Percentiles rank a stretch among this genome's conserved stretches.
phyloP scores from a whole-genome alignment of 2,329 filamentous ascomycete species.

The Scytalidium sp. region DNA sequence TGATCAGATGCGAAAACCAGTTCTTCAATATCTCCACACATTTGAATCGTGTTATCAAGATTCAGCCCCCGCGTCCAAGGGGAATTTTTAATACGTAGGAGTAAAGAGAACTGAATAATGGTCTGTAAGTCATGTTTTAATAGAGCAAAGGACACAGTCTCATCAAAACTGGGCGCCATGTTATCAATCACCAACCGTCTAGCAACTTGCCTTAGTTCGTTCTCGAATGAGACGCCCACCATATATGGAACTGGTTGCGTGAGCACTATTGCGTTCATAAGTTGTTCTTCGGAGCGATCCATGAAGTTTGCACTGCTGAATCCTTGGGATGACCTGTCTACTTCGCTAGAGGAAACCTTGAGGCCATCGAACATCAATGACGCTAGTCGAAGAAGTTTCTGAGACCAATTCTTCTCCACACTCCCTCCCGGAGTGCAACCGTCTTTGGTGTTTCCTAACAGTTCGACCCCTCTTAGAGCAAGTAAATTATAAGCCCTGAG shows the following conservation, averaged over 20 bases:
- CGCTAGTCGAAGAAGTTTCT: constrained; percentile 4
- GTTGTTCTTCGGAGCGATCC: constrained; percentile 2
- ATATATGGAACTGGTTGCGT: constrained; percentile 5
- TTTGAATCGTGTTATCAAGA: too few species aligned
- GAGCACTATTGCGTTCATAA: constrained; percentile 4
- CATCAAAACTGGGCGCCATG: too few species aligned
- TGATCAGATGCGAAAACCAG: too few species aligned
- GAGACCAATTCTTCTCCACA: constrained; percentile 4
- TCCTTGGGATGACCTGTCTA: constrained; percentile 2
- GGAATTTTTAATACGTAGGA: too few species aligned
- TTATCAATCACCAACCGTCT: constrained; percentile 2
- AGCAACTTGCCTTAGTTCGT: constrained; percentile 3
- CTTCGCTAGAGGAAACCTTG: constrained; percentile 5
- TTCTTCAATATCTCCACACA: too few species aligned
- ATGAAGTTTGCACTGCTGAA: constrained; percentile 3
- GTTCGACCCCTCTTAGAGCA: too few species aligned
- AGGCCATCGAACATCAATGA: constrained; percentile 2
- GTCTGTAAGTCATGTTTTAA: too few species aligned
- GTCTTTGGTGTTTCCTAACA: too few species aligned
- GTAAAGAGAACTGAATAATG: too few species aligned
- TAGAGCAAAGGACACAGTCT: too few species aligned
- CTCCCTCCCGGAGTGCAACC: not conserved
- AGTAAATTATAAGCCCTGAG: too few species aligned
- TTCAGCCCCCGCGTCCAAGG: too few species aligned
- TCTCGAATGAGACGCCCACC: constrained; percentile 2